Conservation (phyloP, 495 filamentous ascomycete species). For the Tuber magnatum region DNA sequence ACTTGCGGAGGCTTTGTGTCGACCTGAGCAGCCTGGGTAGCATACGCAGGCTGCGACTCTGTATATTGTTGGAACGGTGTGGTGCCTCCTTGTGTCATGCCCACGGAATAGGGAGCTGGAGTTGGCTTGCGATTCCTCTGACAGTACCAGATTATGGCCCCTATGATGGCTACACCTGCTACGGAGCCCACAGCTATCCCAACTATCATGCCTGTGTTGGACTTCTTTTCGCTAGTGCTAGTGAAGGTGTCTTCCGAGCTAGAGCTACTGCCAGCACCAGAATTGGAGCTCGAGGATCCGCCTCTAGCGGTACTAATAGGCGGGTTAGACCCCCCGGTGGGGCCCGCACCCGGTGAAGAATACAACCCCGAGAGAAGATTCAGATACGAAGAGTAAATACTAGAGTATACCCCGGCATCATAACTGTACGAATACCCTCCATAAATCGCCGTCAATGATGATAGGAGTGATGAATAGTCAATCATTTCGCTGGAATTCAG, state of each 20-base stretch:
- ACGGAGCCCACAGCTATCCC: conserved; percentile 13
- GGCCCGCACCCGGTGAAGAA: not conserved
- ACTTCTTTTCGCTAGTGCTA: not conserved
- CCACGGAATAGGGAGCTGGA: not conserved
- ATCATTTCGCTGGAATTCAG: not conserved
- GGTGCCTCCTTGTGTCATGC: not conserved
- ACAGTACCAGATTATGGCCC: conserved; percentile 3
- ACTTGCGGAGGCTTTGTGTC: not conserved
- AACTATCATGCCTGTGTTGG: conserved; percentile 24
- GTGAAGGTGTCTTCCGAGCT: not conserved
- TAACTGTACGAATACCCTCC: not conserved
- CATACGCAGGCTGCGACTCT: not conserved
- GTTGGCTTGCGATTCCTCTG: conserved; percentile 4
- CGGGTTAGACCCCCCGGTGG: not conserved
- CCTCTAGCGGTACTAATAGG: not conserved
- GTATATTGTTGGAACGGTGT: not conserved
- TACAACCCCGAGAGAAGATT: not conserved
- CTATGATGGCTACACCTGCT: not conserved
- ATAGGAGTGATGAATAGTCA: not conserved
- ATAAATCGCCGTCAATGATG: not conserved
- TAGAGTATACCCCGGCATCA: not conserved
- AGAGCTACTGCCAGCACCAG: not conserved
- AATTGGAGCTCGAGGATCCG: not conserved
- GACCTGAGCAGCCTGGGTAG: not conserved
- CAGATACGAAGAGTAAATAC: not conserved